Evolutionary conservation across 768 basidiomycete genomes (phyloP).

Genomic region (Cystofilobasidium ferigula): DNA sequence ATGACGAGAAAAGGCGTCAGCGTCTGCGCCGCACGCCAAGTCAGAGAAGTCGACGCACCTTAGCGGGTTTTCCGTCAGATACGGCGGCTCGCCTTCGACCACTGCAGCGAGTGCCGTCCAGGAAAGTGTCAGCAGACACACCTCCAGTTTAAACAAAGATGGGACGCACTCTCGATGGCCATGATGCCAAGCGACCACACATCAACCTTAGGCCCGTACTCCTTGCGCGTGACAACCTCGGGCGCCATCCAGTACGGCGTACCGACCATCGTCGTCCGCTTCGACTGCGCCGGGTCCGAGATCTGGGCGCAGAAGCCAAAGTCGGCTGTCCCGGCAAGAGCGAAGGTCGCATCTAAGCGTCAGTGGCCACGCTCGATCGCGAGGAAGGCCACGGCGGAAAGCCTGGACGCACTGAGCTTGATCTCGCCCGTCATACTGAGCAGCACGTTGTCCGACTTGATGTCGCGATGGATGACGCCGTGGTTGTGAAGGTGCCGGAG

Average conservation of each 20-base stretch:
- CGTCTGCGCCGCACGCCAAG: too few species aligned
- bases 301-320: slow-evolving; percentile 41
- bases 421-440: slow-evolving; percentile 88
- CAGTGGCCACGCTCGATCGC: slow-evolving; percentile 9
- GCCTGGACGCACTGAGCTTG: slow-evolving; percentile 71
- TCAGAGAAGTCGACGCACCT: not conserved
- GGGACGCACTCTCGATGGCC: slow-evolving; percentile 39
- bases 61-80: slow-evolving; percentile 88
- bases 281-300: slow-evolving; percentile 44
- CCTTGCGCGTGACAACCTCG: slow-evolving; percentile 92
- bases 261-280: slow-evolving; percentile 96
- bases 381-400: not conserved
- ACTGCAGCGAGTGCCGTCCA: too few species aligned
- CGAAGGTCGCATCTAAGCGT: not conserved
- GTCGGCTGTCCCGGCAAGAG: slow-evolving; percentile 33
- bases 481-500: slow-evolving; percentile 89
- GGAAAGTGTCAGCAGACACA: not conserved
- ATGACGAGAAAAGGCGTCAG: too few species aligned
- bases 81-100: slow-evolving; percentile 96
- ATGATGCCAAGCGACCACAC: slow-evolving; percentile 96
- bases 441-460: slow-evolving; percentile 96
- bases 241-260: slow-evolving; percentile 99
- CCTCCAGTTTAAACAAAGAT: not conserved
- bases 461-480: slow-evolving; percentile 96
- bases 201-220: slow-evolving; percentile 97